phyloP scores from a whole-genome alignment of 805 yeast species.

The Saturnispora hagleri region DNA sequence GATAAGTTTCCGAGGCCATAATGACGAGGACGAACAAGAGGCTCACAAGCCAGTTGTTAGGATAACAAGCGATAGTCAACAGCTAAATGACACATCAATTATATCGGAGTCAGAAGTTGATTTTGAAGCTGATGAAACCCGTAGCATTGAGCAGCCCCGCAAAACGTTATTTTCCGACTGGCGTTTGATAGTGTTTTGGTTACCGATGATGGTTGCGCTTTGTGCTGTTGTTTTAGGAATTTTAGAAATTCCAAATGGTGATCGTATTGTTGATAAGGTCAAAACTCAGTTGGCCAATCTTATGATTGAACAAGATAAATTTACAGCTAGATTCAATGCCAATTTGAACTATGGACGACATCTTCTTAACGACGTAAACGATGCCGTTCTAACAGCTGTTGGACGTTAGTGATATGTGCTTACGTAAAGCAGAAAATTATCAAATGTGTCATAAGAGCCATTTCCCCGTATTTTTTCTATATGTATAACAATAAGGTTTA shows the following conservation, averaged over 20 bases:
- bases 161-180: conserved; percentile 60
- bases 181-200: conserved; percentile 85
- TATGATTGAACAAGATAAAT: conserved; percentile 39
- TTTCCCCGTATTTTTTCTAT: neutral
- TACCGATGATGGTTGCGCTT: conserved; percentile 60
- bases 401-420: conserved; percentile 15
- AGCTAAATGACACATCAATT: neutral
- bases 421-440: neutral
- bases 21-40: conserved; percentile 12
- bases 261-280: neutral
- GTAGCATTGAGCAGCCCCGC: conserved; percentile 18
- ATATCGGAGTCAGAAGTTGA: neutral
- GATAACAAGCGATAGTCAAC: neutral
- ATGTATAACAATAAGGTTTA: neutral
- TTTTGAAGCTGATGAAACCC: conserved; percentile 1
- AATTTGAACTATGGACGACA: conserved; percentile 25
- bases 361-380: conserved; percentile 33
- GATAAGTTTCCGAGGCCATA: conserved; percentile 22
- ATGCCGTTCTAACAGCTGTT: conserved; percentile 32
- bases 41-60: conserved; percentile 2
- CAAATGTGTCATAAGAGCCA: neutral
- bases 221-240: conserved; percentile 32
- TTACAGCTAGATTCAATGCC: conserved; percentile 28
- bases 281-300: conserved; percentile 29
- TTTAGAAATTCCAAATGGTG: conserved; percentile 1